Conservation (phyloP, 2,329 filamentous ascomycete genomes). For the Colletotrichum scovillei region DNA sequence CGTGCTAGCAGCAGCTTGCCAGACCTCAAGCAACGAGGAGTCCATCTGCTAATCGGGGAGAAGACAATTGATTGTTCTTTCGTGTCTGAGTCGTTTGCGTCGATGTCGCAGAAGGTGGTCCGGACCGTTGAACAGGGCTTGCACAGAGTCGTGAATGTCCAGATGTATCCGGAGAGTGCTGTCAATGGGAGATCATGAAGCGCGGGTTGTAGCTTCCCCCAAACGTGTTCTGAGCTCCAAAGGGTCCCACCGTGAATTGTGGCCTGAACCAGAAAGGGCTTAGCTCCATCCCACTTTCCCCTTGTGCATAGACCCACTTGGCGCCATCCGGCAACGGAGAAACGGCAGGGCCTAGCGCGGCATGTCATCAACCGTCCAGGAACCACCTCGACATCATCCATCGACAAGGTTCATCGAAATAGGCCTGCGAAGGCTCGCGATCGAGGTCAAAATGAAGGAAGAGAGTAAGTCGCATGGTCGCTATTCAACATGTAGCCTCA, state of each 20-base stretch:
- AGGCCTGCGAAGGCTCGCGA: conserved; percentile 25
- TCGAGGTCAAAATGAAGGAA: conserved; percentile 47
- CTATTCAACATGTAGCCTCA: fast-evolving
- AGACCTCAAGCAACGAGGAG: conserved; percentile 87
- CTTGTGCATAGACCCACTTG: conserved; percentile 39
- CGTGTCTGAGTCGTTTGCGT: neutral
- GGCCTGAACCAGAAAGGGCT: conserved; percentile 46
- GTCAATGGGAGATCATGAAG: conserved; percentile 16
- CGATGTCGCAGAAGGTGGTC: neutral
- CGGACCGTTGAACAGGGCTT: neutral
- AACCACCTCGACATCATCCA: conserved; percentile 31
- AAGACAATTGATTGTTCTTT: neutral
- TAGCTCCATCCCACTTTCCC: conserved; percentile 46
- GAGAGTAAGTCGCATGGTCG: conserved; percentile 47
- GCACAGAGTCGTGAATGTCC: neutral
- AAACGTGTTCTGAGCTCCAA: conserved; percentile 36
- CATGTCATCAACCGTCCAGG: conserved; percentile 30
- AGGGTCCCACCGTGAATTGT: conserved; percentile 45
- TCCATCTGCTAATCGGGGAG: conserved; percentile 64
- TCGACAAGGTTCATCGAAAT: conserved; percentile 11
- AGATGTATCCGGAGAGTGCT: conserved; percentile 13
- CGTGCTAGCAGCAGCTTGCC: conserved; percentile 90
- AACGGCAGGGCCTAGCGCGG: conserved; percentile 30
- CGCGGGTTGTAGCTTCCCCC: conserved; percentile 29
- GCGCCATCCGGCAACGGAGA: conserved; percentile 29